Conservation (phyloP, 208 protist species). For the Wallacemonas rigidus region DNA sequence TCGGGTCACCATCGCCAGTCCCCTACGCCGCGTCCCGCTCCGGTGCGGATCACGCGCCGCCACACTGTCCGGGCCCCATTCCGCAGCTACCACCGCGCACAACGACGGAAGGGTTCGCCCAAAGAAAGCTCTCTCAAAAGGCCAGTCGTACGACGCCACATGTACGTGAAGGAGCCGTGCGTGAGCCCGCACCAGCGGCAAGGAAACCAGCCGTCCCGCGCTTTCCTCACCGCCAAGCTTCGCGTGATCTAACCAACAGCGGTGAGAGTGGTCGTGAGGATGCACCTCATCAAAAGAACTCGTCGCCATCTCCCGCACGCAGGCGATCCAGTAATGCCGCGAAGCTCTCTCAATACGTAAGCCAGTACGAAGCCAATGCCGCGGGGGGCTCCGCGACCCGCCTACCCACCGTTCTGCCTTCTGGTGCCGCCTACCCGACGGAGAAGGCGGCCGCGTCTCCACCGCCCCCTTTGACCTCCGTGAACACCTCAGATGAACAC, state of each 20-base stretch:
- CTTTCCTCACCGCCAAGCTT: neutral
- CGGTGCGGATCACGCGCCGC: neutral
- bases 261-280: too few relatives aligned
- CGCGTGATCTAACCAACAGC: too few relatives aligned
- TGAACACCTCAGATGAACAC: too few relatives aligned
- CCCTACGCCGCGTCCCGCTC: neutral
- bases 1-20: neutral
- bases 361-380: neutral
- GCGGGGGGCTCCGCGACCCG: neutral
- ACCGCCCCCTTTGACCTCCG: too few relatives aligned
- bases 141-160: neutral
- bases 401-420: neutral
- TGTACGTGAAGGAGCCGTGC: neutral
- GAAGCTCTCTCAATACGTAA: neutral
- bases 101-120: too few relatives aligned
- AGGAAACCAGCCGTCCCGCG: neutral
- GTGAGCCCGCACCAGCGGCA: neutral
- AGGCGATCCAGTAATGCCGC: neutral
- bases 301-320: neutral
- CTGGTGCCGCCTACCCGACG: too few relatives aligned
- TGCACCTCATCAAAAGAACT: too few relatives aligned
- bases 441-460: too few relatives aligned
- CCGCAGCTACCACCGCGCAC: too few relatives aligned
- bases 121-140: too few relatives aligned
- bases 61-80: neutral